Evolutionary conservation across 495 filamentous ascomycete genomes (phyloP).

Genomic region (Endocarpon pusillum): DNA sequence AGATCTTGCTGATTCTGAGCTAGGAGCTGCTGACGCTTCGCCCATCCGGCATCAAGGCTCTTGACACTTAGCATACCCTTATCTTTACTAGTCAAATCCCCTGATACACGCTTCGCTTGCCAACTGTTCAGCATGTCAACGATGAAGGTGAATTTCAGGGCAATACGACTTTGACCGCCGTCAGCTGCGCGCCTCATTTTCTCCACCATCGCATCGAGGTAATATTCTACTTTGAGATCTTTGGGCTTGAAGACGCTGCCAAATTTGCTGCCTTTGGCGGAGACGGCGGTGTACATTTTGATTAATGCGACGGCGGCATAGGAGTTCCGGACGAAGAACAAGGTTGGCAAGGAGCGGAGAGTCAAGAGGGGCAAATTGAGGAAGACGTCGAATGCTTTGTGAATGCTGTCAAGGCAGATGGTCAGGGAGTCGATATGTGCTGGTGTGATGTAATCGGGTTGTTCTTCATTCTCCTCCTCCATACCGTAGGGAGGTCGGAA

Average conservation of each 20-base stretch:
- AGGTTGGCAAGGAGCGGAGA: conserved; percentile 57
- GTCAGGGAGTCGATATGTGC: conserved; percentile 57
- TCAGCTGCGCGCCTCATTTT: conserved; percentile 48
- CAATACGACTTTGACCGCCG: conserved; percentile 47
- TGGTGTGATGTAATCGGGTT: conserved; percentile 31
- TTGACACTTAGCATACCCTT: conserved; percentile 9
- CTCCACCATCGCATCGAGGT: conserved; percentile 48
- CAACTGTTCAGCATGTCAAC: conserved; percentile 55
- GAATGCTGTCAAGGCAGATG: conserved; percentile 51
- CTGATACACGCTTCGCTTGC: conserved; percentile 33
- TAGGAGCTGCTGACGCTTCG: conserved; percentile 4
- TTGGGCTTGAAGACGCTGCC: conserved; percentile 61
- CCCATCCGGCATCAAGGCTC: conserved; percentile 16
- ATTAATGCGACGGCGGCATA: conserved; percentile 77
- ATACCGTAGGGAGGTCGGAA: conserved; percentile 28
- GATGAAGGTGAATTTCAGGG: conserved; percentile 62
- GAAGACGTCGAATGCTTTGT: conserved; percentile 58
- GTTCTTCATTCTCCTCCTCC: conserved; percentile 7
- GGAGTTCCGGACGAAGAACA: conserved; percentile 58
- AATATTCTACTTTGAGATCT: conserved; percentile 56
- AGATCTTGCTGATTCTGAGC: background rate
- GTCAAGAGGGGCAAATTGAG: conserved; percentile 37
- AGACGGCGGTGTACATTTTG: conserved; percentile 70
- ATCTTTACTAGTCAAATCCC: conserved; percentile 2
- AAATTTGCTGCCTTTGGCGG: conserved; percentile 46